Evolutionary conservation across 2,329 filamentous ascomycete species (phyloP), one percentile per base, ranked within the genome.

Genomic region (Domatiomyces globalis): DNA sequence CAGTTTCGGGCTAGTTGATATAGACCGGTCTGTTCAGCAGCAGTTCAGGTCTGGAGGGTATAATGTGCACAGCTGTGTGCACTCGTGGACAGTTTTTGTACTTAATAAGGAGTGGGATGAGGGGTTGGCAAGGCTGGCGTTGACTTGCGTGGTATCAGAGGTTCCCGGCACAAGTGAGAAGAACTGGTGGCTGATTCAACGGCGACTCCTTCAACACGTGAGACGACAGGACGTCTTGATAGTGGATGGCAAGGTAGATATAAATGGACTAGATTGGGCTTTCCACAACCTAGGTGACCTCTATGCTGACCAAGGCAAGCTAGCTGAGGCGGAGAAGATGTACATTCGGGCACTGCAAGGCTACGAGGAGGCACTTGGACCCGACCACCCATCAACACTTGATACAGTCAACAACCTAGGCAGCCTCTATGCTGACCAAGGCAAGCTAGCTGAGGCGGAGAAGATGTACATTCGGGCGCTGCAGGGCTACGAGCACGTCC

Each of bases 401-500:
- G n/a, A n/a, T n/a, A n/a, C n/a, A n/a, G n/a, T n/a, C n/a, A n/a
- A n/a, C n/a, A n/a, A n/a, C n/a, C n/a, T n/a, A n/a, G n/a, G n/a
- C n/a, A n/a, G n/a, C n/a, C n/a, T n/a, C n/a, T n/a, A n/a, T n/a
- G n/a, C n/a, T n/a, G n/a, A n/a, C n/a, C n/a, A n/a, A n/a, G n/a
- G n/a, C n/a, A n/a, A n/a, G n/a, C n/a, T n/a, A n/a, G n/a, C n/a
- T n/a, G n/a, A n/a, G n/a, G n/a, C n/a, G n/a, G n/a, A n/a, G n/a
- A n/a, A n/a, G 1, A 66, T 66, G 59, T 66, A 60, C 20, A 5
- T 54, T 7, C 63, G 62, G 46, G 63, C 62, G 17, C 46, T 54
- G 2, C 36, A 45, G 45, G 51, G 48, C 45, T 46, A 49, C 15
- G 22, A 51, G 9, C 25, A 29, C 9, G 25, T 9, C 25, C 25